Evolutionary conservation across 352 stramenopile species (phyloP), one percentile per base, ranked within the genome.

Genomic region (Phytophthora quininea): DNA sequence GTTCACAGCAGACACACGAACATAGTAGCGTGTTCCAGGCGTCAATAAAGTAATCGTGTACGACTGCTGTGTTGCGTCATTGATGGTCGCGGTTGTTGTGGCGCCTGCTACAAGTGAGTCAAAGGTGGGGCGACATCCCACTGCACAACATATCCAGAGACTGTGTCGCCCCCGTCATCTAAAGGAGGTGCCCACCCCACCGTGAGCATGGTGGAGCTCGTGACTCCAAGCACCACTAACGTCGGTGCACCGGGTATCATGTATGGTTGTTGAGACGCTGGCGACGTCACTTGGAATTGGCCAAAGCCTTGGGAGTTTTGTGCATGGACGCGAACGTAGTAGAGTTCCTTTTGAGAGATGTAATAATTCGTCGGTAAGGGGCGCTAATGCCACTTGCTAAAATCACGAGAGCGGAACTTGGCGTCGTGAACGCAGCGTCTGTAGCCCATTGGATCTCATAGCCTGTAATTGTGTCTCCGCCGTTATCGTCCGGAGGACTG

Each of bases 391-490:
- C 79, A 0, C 79, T 86, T 54, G 97, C 79, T 27, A 84, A 55
- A 29, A 78, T 58, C 47, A 91, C 76, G 9, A 79, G 29, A 0
- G 73, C 65, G 14, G 64, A 85, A 9, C 76, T 62, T 40, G 77
- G 55, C 3, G 62, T 78, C 19, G 76, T 75, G 63, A 98, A 99
- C 29, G 58, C 73, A 5, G 72, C 64, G 62, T 87, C 69, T 1
- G 73, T 86, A n/a, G 91, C 83, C 80, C 96, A 99, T 69, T 98
- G 84, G 8, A 99, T 75, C 49, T 96, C 64, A 65, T 98, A 99
- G 38, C 90, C 83, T 27, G 88, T 82, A 42, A 99, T 81, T 1
- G 86, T 88, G 47, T 95, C 90, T 10, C 90, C 92, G 31, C 95
- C 89, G 42, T 97, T 78, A 61, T 90, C 84, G 51, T 86, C 68